These are phyloP conservation scores for Zygotorulaspora chibaensis DNA, from an alignment of 805 yeast genomes.

Conservation along the genomic window DNA sequence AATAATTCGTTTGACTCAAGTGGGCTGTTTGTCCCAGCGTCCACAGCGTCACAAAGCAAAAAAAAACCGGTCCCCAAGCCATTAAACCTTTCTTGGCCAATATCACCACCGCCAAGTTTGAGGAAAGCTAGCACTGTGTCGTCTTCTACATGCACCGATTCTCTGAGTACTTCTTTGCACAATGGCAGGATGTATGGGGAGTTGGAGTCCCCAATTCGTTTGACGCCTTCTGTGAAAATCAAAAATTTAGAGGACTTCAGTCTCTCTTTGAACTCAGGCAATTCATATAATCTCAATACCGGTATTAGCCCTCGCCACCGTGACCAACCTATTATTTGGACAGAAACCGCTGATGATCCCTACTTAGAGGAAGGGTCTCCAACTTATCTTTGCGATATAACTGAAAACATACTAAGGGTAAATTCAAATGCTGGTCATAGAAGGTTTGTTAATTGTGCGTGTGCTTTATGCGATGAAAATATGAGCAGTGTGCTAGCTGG, in stretches of 20 bases:
- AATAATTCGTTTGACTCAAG: slow-evolving; percentile 3
- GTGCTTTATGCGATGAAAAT: slow-evolving; percentile 45
- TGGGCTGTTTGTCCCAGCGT: slow-evolving; percentile 9
- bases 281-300: slow-evolving; percentile 1
- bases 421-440: slow-evolving; percentile 20
- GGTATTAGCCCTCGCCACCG: slow-evolving; percentile 3
- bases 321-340: slow-evolving; percentile 12
- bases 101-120: slow-evolving; percentile 28
- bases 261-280: slow-evolving; percentile 1
- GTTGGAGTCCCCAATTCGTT: slow-evolving; percentile 13
- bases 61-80: slow-evolving; percentile 24
- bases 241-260: slow-evolving; percentile 6
- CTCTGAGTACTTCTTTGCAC: background rate
- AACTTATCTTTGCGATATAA: slow-evolving; percentile 15
- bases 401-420: slow-evolving; percentile 15
- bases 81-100: slow-evolving; percentile 16
- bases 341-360: slow-evolving; percentile 16
- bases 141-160: background rate
- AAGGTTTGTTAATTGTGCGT: slow-evolving; percentile 29
- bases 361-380: slow-evolving; percentile 27
- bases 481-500: slow-evolving; percentile 39
- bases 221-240: slow-evolving; percentile 4
- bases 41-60: slow-evolving; percentile 16
- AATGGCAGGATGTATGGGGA: background rate
- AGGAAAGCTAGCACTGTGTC: slow-evolving; percentile 8